Evolutionary conservation across 2,329 filamentous ascomycete species (phyloP).

Genomic region (Penicillium vulpinum): DNA sequence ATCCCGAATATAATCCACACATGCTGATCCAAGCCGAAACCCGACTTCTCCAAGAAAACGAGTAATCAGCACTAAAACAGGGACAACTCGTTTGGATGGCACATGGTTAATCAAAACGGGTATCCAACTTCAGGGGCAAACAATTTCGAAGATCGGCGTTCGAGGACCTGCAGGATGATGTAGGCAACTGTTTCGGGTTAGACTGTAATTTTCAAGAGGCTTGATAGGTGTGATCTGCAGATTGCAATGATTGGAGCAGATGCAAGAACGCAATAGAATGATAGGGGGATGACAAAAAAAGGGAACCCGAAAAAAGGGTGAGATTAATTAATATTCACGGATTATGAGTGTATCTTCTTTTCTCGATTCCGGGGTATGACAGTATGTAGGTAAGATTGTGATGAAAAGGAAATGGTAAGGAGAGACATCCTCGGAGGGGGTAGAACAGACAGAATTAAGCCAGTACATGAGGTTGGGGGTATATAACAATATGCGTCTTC

Average conservation of each 20-base stretch:
- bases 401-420: conserved; percentile 1
- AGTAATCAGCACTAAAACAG: background rate
- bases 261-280: background rate
- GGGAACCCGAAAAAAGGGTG: background rate
- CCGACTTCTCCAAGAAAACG: background rate
- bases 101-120: background rate
- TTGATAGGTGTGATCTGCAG: background rate
- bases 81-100: background rate
- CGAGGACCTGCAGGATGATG: conserved; percentile 33
- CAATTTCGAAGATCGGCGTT: conserved; percentile 29
- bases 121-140: background rate
- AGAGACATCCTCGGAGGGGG: background rate
- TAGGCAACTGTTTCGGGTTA: conserved; percentile 34
- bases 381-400: background rate
- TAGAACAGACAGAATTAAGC: background rate
- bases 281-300: background rate
- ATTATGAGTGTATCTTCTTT: conserved; percentile 9
- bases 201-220: background rate
- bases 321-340: conserved; percentile 19
- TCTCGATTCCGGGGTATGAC: background rate
- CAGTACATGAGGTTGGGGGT: conserved; percentile 11
- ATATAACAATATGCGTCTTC: conserved; percentile 10
- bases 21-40: background rate
- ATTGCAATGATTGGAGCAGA: background rate
- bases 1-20: background rate